Percentiles rank a stretch among this genome's conserved stretches.
These are phyloP conservation scores for Backusella morwellensis DNA, from an alignment of 192 early-diverging fungal species.

Conservation along the genomic window DNA sequence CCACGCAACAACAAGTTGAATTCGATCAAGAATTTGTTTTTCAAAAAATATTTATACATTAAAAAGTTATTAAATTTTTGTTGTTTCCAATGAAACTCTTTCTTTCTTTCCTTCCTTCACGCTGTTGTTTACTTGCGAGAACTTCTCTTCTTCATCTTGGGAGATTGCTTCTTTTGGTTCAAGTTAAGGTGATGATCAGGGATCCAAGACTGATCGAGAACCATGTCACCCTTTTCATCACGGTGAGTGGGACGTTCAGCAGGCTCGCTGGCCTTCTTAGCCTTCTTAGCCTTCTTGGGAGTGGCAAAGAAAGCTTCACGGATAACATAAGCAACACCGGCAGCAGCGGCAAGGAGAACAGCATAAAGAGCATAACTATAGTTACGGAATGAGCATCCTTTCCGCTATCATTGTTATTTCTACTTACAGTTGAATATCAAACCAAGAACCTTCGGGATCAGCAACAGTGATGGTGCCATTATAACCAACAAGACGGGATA, in stretches of 20 bases:
- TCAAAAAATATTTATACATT: background rate
- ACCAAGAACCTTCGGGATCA: constrained; percentile 49
- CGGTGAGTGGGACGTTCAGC: constrained; percentile 30
- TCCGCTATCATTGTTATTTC: background rate
- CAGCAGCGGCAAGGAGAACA: constrained; percentile 38
- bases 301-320: constrained; percentile 47
- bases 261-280: constrained; percentile 18
- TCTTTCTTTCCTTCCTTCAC: background rate
- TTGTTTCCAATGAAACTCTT: background rate
- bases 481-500: constrained; percentile 43
- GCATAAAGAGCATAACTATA: constrained; percentile 49
- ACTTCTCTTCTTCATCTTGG: constrained; percentile 35
- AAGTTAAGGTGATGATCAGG: constrained; percentile 46
- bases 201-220: constrained; percentile 55
- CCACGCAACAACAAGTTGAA: background rate
- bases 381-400: background rate
- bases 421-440: constrained; percentile 58
- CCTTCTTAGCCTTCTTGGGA: constrained; percentile 33
- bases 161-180: constrained; percentile 18
- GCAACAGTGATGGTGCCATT: constrained; percentile 42
- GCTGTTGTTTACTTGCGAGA: constrained; percentile 13
- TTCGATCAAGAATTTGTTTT: background rate
- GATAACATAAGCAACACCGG: constrained; percentile 43
- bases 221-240: constrained; percentile 37
- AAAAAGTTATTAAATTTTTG: background rate